phyloP scores from a whole-genome alignment of 768 basidiomycete genomes.

The Termitomyces sp. region DNA sequence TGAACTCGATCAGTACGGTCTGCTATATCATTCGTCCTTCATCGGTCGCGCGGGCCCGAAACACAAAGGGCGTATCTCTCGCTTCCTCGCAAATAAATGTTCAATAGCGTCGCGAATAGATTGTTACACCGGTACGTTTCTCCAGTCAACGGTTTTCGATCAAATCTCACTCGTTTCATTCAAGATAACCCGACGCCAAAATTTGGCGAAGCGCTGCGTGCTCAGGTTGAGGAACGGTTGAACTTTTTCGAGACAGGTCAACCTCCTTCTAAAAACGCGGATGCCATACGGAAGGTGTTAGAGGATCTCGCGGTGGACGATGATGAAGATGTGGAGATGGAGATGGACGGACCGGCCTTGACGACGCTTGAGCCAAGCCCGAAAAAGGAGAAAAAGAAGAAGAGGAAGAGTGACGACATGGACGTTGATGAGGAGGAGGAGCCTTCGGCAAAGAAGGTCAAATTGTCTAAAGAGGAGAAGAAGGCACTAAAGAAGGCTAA shows the following conservation, averaged over 20 bases:
- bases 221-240: conserved; percentile 94
- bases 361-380: conserved; percentile 55
- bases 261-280: conserved; percentile 85
- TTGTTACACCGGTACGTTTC: conserved; percentile 72
- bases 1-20: conserved; percentile 67
- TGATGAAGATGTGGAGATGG: conserved; percentile 38
- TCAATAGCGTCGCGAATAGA: conserved; percentile 97
- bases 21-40: conserved; percentile 96
- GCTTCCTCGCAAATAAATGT: conserved; percentile 99
- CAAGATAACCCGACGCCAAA: conserved; percentile 84
- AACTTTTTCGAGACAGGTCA: conserved; percentile 91
- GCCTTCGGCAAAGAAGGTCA: conserved; percentile 61
- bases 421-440: conserved; percentile 56
- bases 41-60: conserved; percentile 93
- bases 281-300: conserved; percentile 86
- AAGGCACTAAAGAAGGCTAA: conserved; percentile 77
- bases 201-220: conserved; percentile 90
- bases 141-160: not conserved
- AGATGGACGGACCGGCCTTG: conserved; percentile 46
- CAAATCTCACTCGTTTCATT: conserved; percentile 1
- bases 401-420: conserved; percentile 65
- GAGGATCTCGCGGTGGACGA: conserved; percentile 68
- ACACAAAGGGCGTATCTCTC: conserved; percentile 95
- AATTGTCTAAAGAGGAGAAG: conserved; percentile 82
- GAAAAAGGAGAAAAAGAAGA: conserved; percentile 64